phyloP scores from a whole-genome alignment of 306 rosid species.

The Cercis canadensis region DNA sequence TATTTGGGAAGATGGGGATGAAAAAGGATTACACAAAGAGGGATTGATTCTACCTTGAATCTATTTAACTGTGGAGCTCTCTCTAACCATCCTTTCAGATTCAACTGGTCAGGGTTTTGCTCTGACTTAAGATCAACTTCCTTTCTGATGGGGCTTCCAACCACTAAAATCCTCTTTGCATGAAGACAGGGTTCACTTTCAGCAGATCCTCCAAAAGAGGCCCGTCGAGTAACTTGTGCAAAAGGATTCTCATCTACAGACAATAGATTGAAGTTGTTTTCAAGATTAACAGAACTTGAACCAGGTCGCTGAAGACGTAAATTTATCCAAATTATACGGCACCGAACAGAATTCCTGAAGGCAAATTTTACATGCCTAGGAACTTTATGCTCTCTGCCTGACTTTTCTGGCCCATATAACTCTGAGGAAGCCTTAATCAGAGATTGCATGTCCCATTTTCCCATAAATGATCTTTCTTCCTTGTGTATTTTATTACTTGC shows the following conservation, averaged over 20 bases:
- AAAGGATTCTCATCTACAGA: conserved; percentile 93
- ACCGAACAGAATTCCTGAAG: conserved; percentile 79
- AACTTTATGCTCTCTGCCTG: conserved; percentile 53
- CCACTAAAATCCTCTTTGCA: conserved; percentile 88
- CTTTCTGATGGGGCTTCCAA: conserved; percentile 69
- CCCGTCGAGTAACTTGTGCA: conserved; percentile 69
- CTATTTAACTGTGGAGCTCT: conserved; percentile 79
- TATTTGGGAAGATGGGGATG: conserved; percentile 6
- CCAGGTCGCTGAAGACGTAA: conserved; percentile 83
- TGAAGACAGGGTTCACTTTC: conserved; percentile 85
- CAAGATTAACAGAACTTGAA: conserved; percentile 78
- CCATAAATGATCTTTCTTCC: conserved; percentile 91
- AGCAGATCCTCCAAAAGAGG: conserved; percentile 84
- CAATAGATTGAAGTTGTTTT: conserved; percentile 68
- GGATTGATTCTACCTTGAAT: conserved; percentile 68
- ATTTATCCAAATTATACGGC: conserved; percentile 93
- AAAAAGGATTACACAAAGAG: conserved; percentile 30
- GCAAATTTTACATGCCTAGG: conserved; percentile 86
- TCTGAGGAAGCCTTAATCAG: conserved; percentile 71
- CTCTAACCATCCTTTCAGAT: conserved; percentile 70
- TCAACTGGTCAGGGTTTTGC: conserved; percentile 67
- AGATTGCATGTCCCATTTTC: conserved; percentile 97
- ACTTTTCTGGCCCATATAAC: conserved; percentile 71
- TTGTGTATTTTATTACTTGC: conserved; percentile 89
- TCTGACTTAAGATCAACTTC: conserved; percentile 62